Conservation (phyloP, 257 asterid species). For the Solanum megistacrolobum region DNA sequence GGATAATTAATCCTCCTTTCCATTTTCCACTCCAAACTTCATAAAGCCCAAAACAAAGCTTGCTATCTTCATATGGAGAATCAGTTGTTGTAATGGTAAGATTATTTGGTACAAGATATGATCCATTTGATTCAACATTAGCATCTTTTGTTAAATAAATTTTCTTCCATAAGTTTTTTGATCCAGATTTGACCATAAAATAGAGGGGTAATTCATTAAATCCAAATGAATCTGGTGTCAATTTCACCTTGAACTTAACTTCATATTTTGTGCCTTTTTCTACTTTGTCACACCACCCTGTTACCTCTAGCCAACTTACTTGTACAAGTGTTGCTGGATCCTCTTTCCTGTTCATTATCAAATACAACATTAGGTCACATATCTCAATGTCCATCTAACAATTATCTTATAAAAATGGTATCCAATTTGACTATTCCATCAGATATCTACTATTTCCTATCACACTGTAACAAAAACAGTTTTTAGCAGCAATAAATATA, state of each 20-base stretch:
- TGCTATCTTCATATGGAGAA: neutral
- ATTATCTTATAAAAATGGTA: neutral
- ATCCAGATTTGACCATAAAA: neutral
- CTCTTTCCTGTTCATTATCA: neutral
- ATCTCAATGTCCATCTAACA: neutral
- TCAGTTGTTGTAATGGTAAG: neutral
- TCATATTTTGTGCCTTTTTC: neutral
- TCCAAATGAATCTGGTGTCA: neutral
- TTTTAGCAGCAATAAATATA: too few species aligned
- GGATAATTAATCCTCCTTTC: conserved; percentile 7
- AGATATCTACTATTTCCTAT: neutral
- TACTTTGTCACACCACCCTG: neutral
- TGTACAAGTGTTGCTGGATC: neutral
- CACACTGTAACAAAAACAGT: too few species aligned
- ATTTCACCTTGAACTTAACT: neutral
- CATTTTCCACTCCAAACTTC: conserved; percentile 13
- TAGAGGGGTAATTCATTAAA: neutral
- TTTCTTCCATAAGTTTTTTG: neutral
- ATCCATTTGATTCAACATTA: neutral
- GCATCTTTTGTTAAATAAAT: neutral
- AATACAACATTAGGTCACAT: neutral
- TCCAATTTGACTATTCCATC: neutral
- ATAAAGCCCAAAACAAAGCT: conserved; percentile 26
- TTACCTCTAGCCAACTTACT: conserved; percentile 5
- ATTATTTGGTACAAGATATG: neutral